Percentiles rank a stretch among this genome's conserved stretches.
These are phyloP conservation scores for Xylaria sp. DNA, from an alignment of 2,329 filamentous ascomycete species.

Conservation along the genomic window DNA sequence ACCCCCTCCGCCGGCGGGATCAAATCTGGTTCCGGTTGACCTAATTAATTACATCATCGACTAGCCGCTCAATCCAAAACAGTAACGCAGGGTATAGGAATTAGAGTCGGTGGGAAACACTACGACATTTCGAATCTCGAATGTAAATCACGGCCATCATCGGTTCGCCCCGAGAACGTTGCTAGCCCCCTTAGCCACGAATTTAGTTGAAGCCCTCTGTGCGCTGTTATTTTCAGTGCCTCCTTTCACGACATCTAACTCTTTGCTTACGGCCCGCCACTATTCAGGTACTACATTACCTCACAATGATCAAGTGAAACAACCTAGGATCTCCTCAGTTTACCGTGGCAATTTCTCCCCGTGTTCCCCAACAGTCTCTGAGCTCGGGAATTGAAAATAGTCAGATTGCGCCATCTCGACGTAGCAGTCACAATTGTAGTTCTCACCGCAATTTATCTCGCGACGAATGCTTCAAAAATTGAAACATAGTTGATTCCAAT, in stretches of 20 bases:
- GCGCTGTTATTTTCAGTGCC: background rate
- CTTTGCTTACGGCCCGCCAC: background rate
- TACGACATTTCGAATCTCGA: background rate
- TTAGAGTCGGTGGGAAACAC: background rate
- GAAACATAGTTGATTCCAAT: background rate
- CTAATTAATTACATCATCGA: slow-evolving; percentile 36
- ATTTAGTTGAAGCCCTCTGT: background rate
- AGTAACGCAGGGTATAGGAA: background rate
- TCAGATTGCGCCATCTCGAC: background rate
- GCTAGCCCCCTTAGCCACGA: background rate
- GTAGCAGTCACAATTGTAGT: background rate
- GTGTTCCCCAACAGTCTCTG: too few species aligned
- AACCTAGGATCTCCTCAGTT: background rate
- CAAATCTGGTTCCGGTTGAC: background rate
- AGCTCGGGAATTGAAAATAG: background rate
- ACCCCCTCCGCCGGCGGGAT: background rate
- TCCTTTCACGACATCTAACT: background rate
- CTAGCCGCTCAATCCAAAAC: background rate
- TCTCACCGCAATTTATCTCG: background rate
- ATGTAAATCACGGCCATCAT: background rate
- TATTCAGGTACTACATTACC: slow-evolving; percentile 4
- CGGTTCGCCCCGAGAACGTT: background rate
- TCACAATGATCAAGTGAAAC: slow-evolving; percentile 4
- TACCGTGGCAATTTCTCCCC: background rate
- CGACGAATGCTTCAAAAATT: background rate